A percentile compares a stretch with the other conserved stretches of the same genome.
phyloP scores from a whole-genome alignment of 495 filamentous ascomycete genomes.

The Choiromyces venosus region DNA sequence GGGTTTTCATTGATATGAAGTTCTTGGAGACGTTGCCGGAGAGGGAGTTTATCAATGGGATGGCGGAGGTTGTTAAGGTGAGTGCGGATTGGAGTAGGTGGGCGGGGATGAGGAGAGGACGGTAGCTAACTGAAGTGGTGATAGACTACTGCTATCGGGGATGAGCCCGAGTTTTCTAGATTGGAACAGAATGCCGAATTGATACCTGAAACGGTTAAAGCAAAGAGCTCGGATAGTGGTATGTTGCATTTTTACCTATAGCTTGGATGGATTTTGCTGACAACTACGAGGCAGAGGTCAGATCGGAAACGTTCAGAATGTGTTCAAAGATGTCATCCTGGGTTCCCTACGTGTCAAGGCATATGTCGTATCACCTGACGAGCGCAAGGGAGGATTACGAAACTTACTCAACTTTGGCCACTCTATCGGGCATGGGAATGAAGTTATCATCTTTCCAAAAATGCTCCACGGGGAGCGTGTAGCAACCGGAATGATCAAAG shows the following conservation, averaged over 20 bases:
- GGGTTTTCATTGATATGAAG: constrained; percentile 87
- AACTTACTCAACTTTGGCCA: constrained; percentile 97
- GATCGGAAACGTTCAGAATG: constrained; percentile 63
- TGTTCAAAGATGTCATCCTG: constrained; percentile 78
- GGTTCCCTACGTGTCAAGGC: constrained; percentile 89
- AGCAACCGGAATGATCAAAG: constrained; percentile 96
- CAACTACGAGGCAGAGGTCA: constrained; percentile 47
- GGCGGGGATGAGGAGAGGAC: background rate
- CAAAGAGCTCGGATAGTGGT: constrained; percentile 49
- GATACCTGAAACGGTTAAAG: constrained; percentile 66
- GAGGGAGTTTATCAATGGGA: constrained; percentile 95
- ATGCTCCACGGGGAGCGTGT: constrained; percentile 93
- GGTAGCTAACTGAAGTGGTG: constrained; percentile 13
- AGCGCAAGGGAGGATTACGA: constrained; percentile 86
- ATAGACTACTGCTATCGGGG: constrained; percentile 88
- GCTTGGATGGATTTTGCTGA: constrained; percentile 14
- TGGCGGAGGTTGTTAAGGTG: constrained; percentile 93
- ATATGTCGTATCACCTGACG: constrained; percentile 84
- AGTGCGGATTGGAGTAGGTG: background rate
- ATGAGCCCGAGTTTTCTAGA: constrained; percentile 77
- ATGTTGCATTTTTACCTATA: background rate
- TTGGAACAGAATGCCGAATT: constrained; percentile 72
- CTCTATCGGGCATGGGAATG: constrained; percentile 94
- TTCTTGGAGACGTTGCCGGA: constrained; percentile 89
- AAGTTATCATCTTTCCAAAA: constrained; percentile 91